Conservation (phyloP, 768 basidiomycete species). For the Boletus rubropictus region DNA sequence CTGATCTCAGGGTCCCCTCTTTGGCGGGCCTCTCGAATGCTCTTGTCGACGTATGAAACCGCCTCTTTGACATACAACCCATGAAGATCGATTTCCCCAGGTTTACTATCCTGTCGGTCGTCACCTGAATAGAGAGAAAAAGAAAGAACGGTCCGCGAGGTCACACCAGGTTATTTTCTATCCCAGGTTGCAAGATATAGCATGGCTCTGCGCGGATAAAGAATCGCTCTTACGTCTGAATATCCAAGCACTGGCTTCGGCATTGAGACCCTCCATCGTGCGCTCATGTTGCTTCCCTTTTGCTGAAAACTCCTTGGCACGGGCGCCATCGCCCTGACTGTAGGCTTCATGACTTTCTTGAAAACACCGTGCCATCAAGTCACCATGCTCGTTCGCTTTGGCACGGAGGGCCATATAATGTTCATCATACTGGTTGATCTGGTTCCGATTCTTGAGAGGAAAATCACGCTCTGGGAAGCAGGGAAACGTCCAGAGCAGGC, state of each 20-base stretch:
- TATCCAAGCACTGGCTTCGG: slow-evolving; percentile 83
- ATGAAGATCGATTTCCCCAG: slow-evolving; percentile 82
- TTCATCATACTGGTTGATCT: slow-evolving; percentile 61
- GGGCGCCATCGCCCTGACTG: slow-evolving; percentile 60
- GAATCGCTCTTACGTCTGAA: slow-evolving; percentile 48
- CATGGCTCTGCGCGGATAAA: not conserved
- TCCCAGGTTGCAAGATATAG: not conserved
- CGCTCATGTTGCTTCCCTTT: slow-evolving; percentile 75
- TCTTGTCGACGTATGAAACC: slow-evolving; percentile 62
- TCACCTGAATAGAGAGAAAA: not conserved
- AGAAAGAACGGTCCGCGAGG: not conserved
- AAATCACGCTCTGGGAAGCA: not conserved
- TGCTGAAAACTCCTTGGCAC: slow-evolving; percentile 76
- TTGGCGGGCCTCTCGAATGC: slow-evolving; percentile 60
- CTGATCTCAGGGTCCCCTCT: slow-evolving; percentile 60
- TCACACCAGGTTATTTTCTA: slow-evolving; percentile 72
- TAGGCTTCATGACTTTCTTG: slow-evolving; percentile 75
- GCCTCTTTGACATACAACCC: slow-evolving; percentile 94
- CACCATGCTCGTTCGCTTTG: slow-evolving; percentile 73
- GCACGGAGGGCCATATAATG: slow-evolving; percentile 68
- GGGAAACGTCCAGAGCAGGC: not conserved
- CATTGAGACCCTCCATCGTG: slow-evolving; percentile 74
- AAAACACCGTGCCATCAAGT: slow-evolving; percentile 68
- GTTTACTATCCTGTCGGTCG: slow-evolving; percentile 49
- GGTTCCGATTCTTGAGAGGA: slow-evolving; percentile 45